Conservation (phyloP, 148 eudicot genomes). For the Vaccinium macrocarpon region DNA sequence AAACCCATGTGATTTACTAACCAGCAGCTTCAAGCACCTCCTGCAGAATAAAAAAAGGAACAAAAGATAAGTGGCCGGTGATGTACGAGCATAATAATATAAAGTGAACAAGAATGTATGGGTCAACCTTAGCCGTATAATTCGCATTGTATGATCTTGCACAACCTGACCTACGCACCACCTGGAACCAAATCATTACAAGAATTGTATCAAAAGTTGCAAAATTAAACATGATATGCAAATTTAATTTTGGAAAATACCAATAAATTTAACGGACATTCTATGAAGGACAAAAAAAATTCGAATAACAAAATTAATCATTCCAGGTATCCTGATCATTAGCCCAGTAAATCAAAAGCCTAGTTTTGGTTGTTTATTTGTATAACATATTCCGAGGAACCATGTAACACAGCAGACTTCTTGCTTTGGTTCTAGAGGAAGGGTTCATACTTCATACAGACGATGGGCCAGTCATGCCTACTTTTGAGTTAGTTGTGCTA, state of each 20-base stretch:
- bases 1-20: slow-evolving; percentile 19
- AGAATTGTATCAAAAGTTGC: not conserved
- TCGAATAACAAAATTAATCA: not conserved
- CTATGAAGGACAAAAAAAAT: not conserved
- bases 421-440: not conserved
- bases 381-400: not conserved
- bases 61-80: slow-evolving; percentile 9
- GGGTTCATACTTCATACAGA: not conserved
- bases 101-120: not conserved
- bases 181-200: not conserved
- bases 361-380: not conserved
- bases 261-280: not conserved
- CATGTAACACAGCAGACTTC: not conserved
- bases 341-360: not conserved
- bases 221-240: not conserved
- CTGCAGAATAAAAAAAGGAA: slow-evolving; percentile 25
- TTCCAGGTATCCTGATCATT: not conserved
- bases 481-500: not conserved
- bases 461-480: not conserved
- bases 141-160: not conserved
- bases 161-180: slow-evolving; percentile 6
- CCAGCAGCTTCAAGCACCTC: slow-evolving; percentile 27
- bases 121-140: not conserved
- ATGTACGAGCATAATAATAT: not conserved
- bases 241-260: not conserved